A percentile compares a stretch with the other conserved stretches of the same genome.
These are phyloP conservation scores for Raphanus sativus DNA, from an alignment of 345 rosid genomes.

Conservation along the genomic window DNA sequence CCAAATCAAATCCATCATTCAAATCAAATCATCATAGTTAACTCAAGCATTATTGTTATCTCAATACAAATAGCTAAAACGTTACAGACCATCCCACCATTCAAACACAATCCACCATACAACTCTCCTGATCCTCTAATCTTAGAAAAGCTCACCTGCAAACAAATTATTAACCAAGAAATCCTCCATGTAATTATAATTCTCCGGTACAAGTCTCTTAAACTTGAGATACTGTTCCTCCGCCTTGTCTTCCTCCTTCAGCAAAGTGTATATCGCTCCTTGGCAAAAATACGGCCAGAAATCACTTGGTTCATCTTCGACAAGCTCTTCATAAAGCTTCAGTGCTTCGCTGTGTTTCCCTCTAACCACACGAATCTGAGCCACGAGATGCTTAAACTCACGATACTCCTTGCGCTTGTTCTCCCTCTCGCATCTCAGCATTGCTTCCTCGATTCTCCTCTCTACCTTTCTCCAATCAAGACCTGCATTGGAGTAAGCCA, in stretches of 20 bases:
- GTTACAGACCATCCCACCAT: slow-evolving; percentile 9
- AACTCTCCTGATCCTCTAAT: slow-evolving; percentile 47
- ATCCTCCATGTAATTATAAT: slow-evolving; percentile 79
- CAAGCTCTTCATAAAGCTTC: slow-evolving; percentile 76
- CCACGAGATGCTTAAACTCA: slow-evolving; percentile 76
- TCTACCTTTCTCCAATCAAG: slow-evolving; percentile 47
- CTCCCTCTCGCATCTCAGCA: slow-evolving; percentile 69
- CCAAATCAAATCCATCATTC: neutral
- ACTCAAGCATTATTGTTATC: neutral
- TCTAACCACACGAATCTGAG: slow-evolving; percentile 72
- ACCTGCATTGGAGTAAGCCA: slow-evolving; percentile 64
- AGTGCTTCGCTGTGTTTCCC: slow-evolving; percentile 68
- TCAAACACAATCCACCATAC: slow-evolving; percentile 26
- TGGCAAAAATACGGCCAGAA: slow-evolving; percentile 88
- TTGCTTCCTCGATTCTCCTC: slow-evolving; percentile 61
- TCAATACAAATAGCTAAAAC: neutral
- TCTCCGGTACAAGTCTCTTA: slow-evolving; percentile 73
- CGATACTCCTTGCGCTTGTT: slow-evolving; percentile 52
- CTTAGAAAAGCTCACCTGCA: slow-evolving; percentile 57
- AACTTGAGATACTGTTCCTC: slow-evolving; percentile 78
- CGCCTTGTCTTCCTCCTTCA: slow-evolving; percentile 78
- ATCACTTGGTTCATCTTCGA: slow-evolving; percentile 83
- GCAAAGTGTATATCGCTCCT: slow-evolving; percentile 71
- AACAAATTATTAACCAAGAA: slow-evolving; percentile 64
- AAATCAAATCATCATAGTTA: neutral